phyloP scores from a whole-genome alignment of 805 yeast genomes.

The Metschnikowia proteae region DNA sequence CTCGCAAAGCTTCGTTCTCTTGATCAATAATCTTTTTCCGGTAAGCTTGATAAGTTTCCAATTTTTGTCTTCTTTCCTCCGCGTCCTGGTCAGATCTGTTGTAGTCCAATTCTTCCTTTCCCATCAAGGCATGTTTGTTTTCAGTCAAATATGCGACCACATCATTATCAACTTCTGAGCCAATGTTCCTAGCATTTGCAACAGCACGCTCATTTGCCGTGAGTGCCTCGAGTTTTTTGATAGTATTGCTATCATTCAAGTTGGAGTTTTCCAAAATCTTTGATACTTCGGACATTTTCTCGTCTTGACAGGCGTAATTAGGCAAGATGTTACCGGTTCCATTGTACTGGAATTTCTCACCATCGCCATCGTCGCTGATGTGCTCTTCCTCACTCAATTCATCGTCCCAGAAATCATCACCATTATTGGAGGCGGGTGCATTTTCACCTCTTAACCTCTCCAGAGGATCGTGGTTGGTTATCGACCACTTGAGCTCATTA shows the following conservation, averaged over 20 bases:
- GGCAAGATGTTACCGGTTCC: constrained; percentile 60
- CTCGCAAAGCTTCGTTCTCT: constrained; percentile 37
- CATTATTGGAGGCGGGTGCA: constrained; percentile 7
- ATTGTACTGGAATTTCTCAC: constrained; percentile 53
- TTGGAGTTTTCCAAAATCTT: constrained; percentile 37
- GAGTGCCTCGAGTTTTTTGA: constrained; percentile 51
- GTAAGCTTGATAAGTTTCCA: constrained; percentile 56
- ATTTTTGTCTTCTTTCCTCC: constrained; percentile 44
- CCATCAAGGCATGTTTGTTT: constrained; percentile 40
- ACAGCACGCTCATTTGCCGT: constrained; percentile 58
- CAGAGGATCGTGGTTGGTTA: constrained; percentile 70
- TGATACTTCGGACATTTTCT: constrained; percentile 37
- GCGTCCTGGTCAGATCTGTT: constrained; percentile 45
- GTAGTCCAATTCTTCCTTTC: constrained; percentile 42
- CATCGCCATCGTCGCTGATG: constrained; percentile 56
- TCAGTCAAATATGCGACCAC: constrained; percentile 30
- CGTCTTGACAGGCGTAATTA: constrained; percentile 48
- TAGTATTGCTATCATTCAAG: constrained; percentile 43
- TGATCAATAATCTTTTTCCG: constrained; percentile 59
- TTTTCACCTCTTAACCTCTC: constrained; percentile 44
- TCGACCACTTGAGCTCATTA: constrained; percentile 56
- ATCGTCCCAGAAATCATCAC: constrained; percentile 18
- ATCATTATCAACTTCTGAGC: constrained; percentile 33
- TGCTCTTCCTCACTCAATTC: constrained; percentile 58
- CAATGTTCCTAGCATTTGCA: constrained; percentile 50